phyloP scores from a whole-genome alignment of 108 stramenopile species.

The Chaetoceros muelleri region DNA sequence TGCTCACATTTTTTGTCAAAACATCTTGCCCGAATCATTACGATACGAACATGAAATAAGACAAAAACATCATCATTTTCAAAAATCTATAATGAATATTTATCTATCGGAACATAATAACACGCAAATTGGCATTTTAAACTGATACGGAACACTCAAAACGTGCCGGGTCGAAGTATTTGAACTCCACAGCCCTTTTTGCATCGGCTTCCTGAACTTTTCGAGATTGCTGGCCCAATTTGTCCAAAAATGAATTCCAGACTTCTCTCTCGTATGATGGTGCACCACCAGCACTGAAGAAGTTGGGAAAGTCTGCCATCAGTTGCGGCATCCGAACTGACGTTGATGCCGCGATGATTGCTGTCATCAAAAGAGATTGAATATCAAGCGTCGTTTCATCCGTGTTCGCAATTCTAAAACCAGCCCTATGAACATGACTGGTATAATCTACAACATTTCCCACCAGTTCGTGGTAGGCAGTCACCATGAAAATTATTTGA shows the following conservation, averaged over 20 bases:
- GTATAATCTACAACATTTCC: conserved; percentile 5
- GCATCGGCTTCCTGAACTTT: conserved; percentile 3
- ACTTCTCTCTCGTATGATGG: conserved; percentile 4
- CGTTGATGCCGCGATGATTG: background rate
- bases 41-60: too few relatives aligned
- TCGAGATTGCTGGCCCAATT: background rate
- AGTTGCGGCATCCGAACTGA: background rate
- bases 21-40: too few relatives aligned
- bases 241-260: conserved; percentile 1
- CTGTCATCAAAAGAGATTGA: conserved; percentile 1
- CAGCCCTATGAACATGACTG: background rate
- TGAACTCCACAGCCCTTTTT: conserved; percentile 2
- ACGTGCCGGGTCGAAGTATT: conserved; percentile 5
- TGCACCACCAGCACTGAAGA: background rate
- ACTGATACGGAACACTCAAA: conserved; percentile 11
- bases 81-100: too few relatives aligned
- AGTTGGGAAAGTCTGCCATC: background rate
- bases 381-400: background rate
- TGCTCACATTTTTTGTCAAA: too few relatives aligned
- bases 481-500: conserved; percentile 4
- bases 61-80: too few relatives aligned
- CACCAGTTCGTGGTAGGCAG: conserved; percentile 7
- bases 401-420: background rate
- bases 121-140: too few relatives aligned
- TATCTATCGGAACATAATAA: too few relatives aligned